Evolutionary conservation across 2,329 filamentous ascomycete genomes (phyloP).

Genomic region (Calonectria montana): DNA sequence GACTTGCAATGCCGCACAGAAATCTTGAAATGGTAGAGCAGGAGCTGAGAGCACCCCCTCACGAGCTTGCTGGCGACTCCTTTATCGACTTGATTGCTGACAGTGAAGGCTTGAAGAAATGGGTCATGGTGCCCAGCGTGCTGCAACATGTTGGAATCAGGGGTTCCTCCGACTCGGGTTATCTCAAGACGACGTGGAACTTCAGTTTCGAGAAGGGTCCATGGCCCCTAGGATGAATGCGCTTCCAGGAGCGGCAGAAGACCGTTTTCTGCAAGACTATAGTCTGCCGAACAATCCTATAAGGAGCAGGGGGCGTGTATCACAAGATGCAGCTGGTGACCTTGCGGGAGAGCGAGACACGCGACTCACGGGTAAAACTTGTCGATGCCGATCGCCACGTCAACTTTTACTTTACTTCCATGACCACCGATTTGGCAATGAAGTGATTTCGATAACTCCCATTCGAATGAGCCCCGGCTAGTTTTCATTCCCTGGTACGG

Average conservation of each 20-base stretch:
- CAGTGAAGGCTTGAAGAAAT: constrained; percentile 40
- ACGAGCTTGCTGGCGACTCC: constrained; percentile 42
- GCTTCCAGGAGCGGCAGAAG: not conserved
- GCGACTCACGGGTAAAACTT: not conserved
- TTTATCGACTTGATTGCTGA: constrained; percentile 47
- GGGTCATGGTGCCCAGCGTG: constrained; percentile 47
- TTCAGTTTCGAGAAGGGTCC: constrained; percentile 45
- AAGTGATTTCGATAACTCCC: not conserved
- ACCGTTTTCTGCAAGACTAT: not conserved
- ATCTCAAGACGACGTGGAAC: constrained; percentile 45
- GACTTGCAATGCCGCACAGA: constrained; percentile 45
- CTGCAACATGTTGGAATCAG: constrained; percentile 48
- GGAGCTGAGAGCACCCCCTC: constrained; percentile 30
- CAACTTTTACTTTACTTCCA: not conserved
- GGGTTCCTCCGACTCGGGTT: constrained; percentile 41
- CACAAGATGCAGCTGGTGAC: not conserved
- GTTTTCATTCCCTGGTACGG: not conserved
- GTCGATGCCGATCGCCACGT: not conserved
- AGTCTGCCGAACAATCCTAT: not conserved
- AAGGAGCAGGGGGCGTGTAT: not conserved
- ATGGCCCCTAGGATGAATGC: constrained; percentile 10
- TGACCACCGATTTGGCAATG: not conserved
- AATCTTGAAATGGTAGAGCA: constrained; percentile 37
- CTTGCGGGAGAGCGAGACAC: not conserved
- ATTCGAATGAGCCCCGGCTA: not conserved